A percentile compares a stretch with the other conserved stretches of the same genome.
These are phyloP conservation scores for Pseudogymnoascus pannorum DNA, from an alignment of 2,329 filamentous ascomycete genomes.

Conservation along the genomic window DNA sequence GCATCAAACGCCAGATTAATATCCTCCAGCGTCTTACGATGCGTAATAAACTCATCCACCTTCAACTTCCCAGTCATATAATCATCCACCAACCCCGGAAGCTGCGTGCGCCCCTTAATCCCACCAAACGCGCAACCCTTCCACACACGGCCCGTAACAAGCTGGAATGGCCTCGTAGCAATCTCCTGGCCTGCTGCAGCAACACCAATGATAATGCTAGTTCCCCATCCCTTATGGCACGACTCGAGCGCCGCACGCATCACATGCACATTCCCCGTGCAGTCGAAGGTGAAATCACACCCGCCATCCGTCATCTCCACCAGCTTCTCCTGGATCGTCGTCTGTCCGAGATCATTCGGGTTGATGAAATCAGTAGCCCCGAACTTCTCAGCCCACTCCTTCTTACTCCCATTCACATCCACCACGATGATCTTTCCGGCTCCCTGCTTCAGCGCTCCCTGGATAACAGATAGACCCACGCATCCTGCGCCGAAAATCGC, in stretches of 20 bases:
- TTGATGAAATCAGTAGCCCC: conserved; percentile 97
- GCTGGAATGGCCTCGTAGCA: conserved; percentile 89
- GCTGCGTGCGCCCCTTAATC: conserved; percentile 93
- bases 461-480: conserved; percentile 89
- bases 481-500: conserved; percentile 95
- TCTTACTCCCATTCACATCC: conserved; percentile 81
- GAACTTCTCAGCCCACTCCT: conserved; percentile 89
- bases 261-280: conserved; percentile 92
- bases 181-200: conserved; percentile 96
- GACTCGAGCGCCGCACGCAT: conserved; percentile 95
- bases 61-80: conserved; percentile 87
- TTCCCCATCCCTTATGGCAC: conserved; percentile 98
- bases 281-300: conserved; percentile 98
- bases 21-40: conserved; percentile 71
- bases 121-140: conserved; percentile 96
- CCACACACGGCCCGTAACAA: conserved; percentile 96
- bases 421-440: conserved; percentile 51
- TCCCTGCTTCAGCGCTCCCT: conserved; percentile 66
- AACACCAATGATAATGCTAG: conserved; percentile 96
- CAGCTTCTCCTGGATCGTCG: conserved; percentile 84
- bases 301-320: conserved; percentile 97
- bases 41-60: conserved; percentile 99
- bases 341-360: conserved; percentile 64
- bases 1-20: conserved; percentile 88
- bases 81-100: conserved; percentile 78